These are phyloP conservation scores for Ophiocordyceps sinensis DNA, from an alignment of 2,329 filamentous ascomycete species.

Conservation along the genomic window DNA sequence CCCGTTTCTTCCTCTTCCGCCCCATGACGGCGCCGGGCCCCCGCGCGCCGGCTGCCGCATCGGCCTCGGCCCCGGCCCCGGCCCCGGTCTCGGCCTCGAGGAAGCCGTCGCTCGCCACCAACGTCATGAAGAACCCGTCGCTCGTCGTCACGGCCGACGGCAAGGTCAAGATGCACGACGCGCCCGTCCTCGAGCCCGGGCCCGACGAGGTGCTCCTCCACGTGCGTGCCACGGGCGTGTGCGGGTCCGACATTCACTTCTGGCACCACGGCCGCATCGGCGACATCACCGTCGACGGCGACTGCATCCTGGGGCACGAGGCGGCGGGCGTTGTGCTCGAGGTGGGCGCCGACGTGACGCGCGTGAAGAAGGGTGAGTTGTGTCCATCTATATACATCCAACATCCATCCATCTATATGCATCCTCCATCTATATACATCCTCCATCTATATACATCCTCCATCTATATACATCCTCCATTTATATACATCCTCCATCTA, in stretches of 20 bases:
- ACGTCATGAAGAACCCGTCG: slow-evolving; percentile 1
- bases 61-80: too few species aligned
- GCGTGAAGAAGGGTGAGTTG: slow-evolving; percentile 31
- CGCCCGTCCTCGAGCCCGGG: slow-evolving; percentile 18
- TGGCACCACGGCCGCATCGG: slow-evolving; percentile 54
- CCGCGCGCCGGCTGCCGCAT: too few species aligned
- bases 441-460: too few species aligned
- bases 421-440: too few species aligned
- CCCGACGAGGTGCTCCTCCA: slow-evolving; percentile 43
- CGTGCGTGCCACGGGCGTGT: slow-evolving; percentile 49
- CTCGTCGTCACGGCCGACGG: slow-evolving; percentile 1
- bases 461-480: too few species aligned
- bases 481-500: too few species aligned
- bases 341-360: slow-evolving; percentile 37
- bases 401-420: too few species aligned
- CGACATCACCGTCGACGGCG: slow-evolving; percentile 43
- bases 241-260: slow-evolving; percentile 55
- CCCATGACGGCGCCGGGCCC: too few species aligned
- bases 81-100: too few species aligned
- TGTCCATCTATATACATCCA: too few species aligned
- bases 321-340: slow-evolving; percentile 44
- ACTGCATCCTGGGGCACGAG: slow-evolving; percentile 53
- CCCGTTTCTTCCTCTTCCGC: too few species aligned
- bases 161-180: background rate
- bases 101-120: too few species aligned